Percentiles rank a stretch among this genome's conserved stretches.
Conservation (phyloP, 2,329 filamentous ascomycete genomes). For the Exophiala viscosa region DNA sequence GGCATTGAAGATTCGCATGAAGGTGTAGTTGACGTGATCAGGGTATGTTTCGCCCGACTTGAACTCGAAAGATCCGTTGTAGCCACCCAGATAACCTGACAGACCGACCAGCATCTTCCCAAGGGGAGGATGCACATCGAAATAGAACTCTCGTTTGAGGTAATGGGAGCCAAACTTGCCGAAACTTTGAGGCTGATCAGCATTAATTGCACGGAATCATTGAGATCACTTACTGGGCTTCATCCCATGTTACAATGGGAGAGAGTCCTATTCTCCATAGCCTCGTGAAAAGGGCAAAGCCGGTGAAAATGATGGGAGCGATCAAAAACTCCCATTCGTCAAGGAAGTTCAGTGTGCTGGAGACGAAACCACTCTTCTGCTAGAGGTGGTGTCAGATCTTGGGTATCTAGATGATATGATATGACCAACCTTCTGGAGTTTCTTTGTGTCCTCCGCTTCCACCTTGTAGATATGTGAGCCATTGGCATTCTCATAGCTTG, state of each 20-base stretch:
- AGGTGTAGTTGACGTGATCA: slow-evolving; percentile 89
- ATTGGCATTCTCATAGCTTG: slow-evolving; percentile 32
- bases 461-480: slow-evolving; percentile 23
- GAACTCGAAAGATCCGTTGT: slow-evolving; percentile 99
- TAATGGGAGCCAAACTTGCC: slow-evolving; percentile 97
- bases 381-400: slow-evolving; percentile 21
- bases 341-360: slow-evolving; percentile 33
- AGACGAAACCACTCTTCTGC: slow-evolving; percentile 34
- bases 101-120: slow-evolving; percentile 98
- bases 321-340: slow-evolving; percentile 60
- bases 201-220: not conserved
- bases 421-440: slow-evolving; percentile 34
- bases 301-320: slow-evolving; percentile 62
- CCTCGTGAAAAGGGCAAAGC: slow-evolving; percentile 62
- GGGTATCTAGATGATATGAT: not conserved
- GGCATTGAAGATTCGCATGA: slow-evolving; percentile 97
- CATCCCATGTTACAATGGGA: slow-evolving; percentile 71
- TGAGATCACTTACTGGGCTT: slow-evolving; percentile 61
- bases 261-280: slow-evolving; percentile 67
- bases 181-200: slow-evolving; percentile 35
- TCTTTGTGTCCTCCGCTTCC: slow-evolving; percentile 36
- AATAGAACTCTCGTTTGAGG: slow-evolving; percentile 98
- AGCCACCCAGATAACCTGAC: slow-evolving; percentile 91
- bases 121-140: slow-evolving; percentile 91
- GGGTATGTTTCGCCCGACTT: slow-evolving; percentile 97